phyloP scores from a whole-genome alignment of 2,329 filamentous ascomycete species.

The Cladosporium cucumerinum region DNA sequence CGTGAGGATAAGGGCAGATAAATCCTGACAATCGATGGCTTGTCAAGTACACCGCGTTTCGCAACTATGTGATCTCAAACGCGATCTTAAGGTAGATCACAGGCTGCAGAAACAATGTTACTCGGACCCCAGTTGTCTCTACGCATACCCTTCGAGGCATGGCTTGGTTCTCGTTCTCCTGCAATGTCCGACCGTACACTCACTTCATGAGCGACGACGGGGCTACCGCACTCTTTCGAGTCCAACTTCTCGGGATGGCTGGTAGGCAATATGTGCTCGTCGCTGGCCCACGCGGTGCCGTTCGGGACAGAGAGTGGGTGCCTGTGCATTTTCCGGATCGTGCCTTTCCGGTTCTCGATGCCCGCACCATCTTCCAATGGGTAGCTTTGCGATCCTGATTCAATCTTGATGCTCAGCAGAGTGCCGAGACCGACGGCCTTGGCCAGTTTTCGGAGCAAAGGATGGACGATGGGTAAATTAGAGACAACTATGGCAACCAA shows the following conservation, averaged over 20 bases:
- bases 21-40: too few species aligned
- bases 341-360: not conserved
- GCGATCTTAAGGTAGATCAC: not conserved
- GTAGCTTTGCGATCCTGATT: conserved; percentile 5
- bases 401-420: not conserved
- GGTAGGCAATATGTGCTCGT: not conserved
- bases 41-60: too few species aligned
- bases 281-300: not conserved
- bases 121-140: not conserved
- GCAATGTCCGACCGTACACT: not conserved
- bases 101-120: not conserved
- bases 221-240: not conserved
- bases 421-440: not conserved
- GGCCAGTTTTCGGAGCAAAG: not conserved
- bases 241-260: not conserved
- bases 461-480: conserved; percentile 3
- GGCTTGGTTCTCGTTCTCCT: not conserved
- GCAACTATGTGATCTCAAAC: too few species aligned
- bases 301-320: not conserved
- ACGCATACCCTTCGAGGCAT: not conserved
- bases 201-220: not conserved
- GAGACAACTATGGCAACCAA: conserved; percentile 6
- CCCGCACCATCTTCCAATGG: not conserved
- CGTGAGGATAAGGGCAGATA: too few species aligned
- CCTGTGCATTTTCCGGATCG: not conserved